Evolutionary conservation across 441 rosid species (phyloP), one percentile per base, ranked within the genome.

Genomic region (Gossypium laxum): DNA sequence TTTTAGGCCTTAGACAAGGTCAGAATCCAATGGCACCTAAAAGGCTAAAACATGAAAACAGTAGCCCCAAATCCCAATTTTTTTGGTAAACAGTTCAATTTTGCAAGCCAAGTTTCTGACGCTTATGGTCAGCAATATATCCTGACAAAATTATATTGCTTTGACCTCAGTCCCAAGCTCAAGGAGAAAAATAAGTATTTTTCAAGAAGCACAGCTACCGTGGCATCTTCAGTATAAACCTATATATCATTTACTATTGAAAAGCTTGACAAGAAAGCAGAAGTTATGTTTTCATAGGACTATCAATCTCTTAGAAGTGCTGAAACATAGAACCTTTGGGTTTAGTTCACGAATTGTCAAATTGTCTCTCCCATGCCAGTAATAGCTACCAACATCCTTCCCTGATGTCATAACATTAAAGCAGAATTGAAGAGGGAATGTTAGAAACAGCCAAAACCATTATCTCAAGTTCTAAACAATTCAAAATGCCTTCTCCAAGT

Each of bases 331-430:
- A 76, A 92, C 98, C 96, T 96, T 91, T 21, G 99, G 93, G 79
- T 96, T 96, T 71, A 96, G 87, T 78, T 96, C 99, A 64, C 87
- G 91, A 62, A 70, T 79, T 74, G 93, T 82, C 54, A 77, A 77
- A 74, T 74, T 84, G 78, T 96, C 97, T 80, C 99, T 89, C 73
- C 98, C 99, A 80, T 93, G 98, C 99, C 99, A 96, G 80, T 75
- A 96, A 80, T 89, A 93, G 88, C 90, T 87, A 74, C 93, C 78
- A 58, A 10, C 76, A 72, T 89, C 88, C 82, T 89, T 91, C 54
- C 97, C 98, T 96, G 84, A 59, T 28, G 71, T 74, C 32, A 45
- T 11, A 70, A 63, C 64, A 14, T 61, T 17, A 57, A 71, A 73
- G 34, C 34, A 65, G 34, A 77, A 64, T 70, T 70, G 47, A 43